Base-by-base conservation (phyloP, 441 rosid genomes). In the Bruguiera hainesii region DNA sequence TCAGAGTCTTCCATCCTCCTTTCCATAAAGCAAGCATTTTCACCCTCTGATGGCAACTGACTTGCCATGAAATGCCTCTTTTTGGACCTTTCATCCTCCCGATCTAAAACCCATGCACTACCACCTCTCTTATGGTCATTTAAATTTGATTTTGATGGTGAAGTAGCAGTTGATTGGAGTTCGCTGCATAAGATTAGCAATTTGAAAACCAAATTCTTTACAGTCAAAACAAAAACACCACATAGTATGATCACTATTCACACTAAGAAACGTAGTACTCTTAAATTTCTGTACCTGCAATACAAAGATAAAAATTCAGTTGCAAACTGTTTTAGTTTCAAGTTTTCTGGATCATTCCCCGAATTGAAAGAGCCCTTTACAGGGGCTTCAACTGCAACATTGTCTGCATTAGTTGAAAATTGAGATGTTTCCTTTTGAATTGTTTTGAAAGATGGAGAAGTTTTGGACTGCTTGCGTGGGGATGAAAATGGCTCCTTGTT, bases 241-340 rank as follows among this genome's bases (percentile, higher is more conserved):
- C 29, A 10, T 37, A 25, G 8, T 7, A 37, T 28, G 18, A 20
- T 33, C 28, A 53, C 19, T 52, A 30, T 13, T 60, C 10, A 5
- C 33, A 1, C 6, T 28, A 66, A 21, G 23, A 37, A 28, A 50
- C 5, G 33, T 4, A 57, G 35, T 35, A 8, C 19, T 1, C 28
- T 62, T 30, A 46, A 64, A 64, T 58, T 52, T 70, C 66, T 62
- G 65, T 91, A 94, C 99, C 99, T 80, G 75, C 96, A 89, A 78
- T 91, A 89, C 79, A 94, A 74, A 75, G 99, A 91, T 87, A 94
- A 79, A 73, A 89, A 94, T 65, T 85, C 84, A 68, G 81, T 77
- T 60, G 96, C 85, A 84, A 91, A 89, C 79, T 84, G 85, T 66
- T 83, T 79, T 60, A 91, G 71, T 65, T 91, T 94, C 59, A 76